Percentiles rank a stretch among this genome's conserved stretches.
phyloP scores from a whole-genome alignment of 805 yeast species.

The Myxozyma vanderwaltii region DNA sequence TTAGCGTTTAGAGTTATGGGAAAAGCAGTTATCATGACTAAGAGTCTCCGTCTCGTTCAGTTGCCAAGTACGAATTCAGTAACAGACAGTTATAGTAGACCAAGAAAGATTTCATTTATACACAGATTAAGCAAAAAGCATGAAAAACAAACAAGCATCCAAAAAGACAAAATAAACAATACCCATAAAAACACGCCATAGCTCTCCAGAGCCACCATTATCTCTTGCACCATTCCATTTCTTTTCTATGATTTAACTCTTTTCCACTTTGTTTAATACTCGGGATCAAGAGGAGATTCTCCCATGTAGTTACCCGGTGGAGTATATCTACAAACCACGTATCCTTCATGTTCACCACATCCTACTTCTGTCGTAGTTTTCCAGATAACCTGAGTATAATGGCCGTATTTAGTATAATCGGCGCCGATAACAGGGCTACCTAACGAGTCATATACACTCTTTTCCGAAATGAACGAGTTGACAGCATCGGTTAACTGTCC shows the following conservation, averaged over 20 bases:
- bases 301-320: slow-evolving; percentile 13
- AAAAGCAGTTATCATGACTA: no score
- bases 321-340: slow-evolving; percentile 13
- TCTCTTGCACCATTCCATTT: background rate
- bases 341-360: slow-evolving; percentile 10
- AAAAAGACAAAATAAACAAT: no score
- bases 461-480: slow-evolving; percentile 2
- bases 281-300: slow-evolving; percentile 2
- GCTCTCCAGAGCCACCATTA: background rate
- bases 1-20: no score
- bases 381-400: slow-evolving; percentile 19
- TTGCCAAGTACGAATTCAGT: no score
- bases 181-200: background rate
- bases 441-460: slow-evolving; percentile 1
- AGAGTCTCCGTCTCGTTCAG: no score
- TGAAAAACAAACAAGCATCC: background rate
- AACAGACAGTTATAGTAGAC: background rate
- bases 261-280: background rate
- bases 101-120: background rate
- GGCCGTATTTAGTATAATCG: slow-evolving; percentile 2
- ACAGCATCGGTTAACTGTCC: slow-evolving; percentile 11
- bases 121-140: background rate
- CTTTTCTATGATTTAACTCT: background rate
- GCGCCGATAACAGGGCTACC: slow-evolving; percentile 11
- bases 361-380: slow-evolving; percentile 16